A percentile compares a stretch with the other conserved stretches of the same genome.
Evolutionary conservation across 2,329 filamentous ascomycete species (phyloP).

Genomic region (Blastomyces emzantsi): DNA sequence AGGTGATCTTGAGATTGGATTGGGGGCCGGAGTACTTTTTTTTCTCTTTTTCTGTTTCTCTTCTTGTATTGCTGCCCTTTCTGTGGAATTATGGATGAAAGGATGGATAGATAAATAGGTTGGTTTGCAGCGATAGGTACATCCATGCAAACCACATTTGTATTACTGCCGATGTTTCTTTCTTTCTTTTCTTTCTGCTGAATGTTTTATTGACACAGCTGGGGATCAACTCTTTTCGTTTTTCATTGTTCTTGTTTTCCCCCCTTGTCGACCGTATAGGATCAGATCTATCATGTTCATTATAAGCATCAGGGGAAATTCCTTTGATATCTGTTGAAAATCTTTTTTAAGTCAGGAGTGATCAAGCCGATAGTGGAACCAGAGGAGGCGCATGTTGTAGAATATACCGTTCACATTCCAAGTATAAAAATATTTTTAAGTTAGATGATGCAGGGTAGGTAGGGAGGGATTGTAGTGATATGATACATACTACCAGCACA

Average conservation of each 20-base stretch:
- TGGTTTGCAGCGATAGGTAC: neutral
- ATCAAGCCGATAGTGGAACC: too few species aligned
- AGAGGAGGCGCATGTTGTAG: neutral
- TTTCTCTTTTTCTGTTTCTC: neutral
- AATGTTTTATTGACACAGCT: neutral
- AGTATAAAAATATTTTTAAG: neutral
- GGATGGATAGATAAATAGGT: constrained; percentile 1
- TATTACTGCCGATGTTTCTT: neutral
- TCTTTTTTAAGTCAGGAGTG: too few species aligned
- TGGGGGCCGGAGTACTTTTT: neutral
- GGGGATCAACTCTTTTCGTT: neutral
- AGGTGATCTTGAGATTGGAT: neutral
- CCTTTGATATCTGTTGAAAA: too few species aligned
- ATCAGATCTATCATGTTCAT: too few species aligned
- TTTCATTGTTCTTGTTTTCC: neutral
- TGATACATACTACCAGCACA: neutral
- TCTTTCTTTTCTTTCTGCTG: neutral
- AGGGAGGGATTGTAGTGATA: neutral
- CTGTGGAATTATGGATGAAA: neutral
- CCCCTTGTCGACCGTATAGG: too few species aligned
- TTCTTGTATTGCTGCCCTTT: neutral
- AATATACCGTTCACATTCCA: neutral
- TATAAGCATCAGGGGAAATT: too few species aligned
- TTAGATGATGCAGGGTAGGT: neutral
- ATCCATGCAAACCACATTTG: neutral